phyloP scores from a whole-genome alignment of 345 rosid species.

The sweet orange (Citrus sinensis) region DNA sequence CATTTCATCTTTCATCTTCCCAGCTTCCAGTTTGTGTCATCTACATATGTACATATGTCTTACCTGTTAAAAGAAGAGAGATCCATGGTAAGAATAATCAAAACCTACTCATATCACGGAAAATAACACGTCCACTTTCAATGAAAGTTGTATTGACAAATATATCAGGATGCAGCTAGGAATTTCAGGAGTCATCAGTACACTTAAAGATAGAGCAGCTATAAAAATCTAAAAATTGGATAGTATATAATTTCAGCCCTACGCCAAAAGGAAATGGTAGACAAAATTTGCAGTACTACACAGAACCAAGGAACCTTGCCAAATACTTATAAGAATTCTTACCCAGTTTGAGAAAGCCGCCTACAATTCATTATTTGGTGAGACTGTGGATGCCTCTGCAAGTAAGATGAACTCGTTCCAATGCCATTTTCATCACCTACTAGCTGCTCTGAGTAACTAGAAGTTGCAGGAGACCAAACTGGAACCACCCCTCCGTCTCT shows the following conservation, averaged over 20 bases:
- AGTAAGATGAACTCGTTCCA: constrained; percentile 62
- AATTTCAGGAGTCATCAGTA: background rate
- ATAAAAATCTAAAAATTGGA: background rate
- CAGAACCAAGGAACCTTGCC: background rate
- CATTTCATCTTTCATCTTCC: constrained; percentile 11
- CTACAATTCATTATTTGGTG: constrained; percentile 83
- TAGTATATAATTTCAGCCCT: background rate
- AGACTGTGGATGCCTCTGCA: constrained; percentile 80
- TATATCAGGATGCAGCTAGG: background rate
- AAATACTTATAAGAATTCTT: constrained; percentile 17
- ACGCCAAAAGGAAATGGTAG: constrained; percentile 7
- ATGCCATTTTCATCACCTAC: constrained; percentile 75
- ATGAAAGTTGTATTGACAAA: background rate
- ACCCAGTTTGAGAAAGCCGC: constrained; percentile 92
- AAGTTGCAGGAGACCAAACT: constrained; percentile 78
- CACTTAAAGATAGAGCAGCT: background rate
- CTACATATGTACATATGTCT: constrained; percentile 3
- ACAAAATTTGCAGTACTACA: background rate
- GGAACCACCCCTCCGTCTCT: constrained; percentile 95
- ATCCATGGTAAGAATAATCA: constrained; percentile 3
- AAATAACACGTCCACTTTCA: constrained; percentile 5
- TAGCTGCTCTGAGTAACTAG: constrained; percentile 77
- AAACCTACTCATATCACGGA: background rate
- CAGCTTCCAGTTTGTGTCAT: constrained; percentile 5
- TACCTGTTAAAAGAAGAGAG: constrained; percentile 30